These are phyloP conservation scores for Sporothrix phasma DNA, from an alignment of 2,329 filamentous ascomycete species.

Conservation along the genomic window DNA sequence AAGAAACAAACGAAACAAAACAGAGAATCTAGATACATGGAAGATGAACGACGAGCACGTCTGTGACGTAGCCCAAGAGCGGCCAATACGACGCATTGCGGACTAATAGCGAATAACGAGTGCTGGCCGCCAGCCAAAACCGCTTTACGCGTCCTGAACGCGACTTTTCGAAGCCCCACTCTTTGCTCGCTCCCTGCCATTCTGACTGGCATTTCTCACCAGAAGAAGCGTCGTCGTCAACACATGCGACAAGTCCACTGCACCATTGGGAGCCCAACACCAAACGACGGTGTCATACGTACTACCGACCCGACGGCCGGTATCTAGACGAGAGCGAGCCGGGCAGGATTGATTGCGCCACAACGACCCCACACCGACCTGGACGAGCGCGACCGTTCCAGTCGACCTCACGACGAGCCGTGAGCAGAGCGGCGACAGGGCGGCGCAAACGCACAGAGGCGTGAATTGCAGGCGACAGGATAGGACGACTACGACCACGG, in stretches of 20 bases:
- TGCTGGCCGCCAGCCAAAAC: background rate
- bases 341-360: background rate
- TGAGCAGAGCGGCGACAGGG: background rate
- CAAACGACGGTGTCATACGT: background rate
- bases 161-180: constrained; percentile 11
- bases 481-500: background rate
- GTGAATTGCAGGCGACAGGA: background rate
- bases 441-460: too few relatives aligned
- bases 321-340: background rate
- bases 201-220: background rate
- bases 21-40: too few relatives aligned
- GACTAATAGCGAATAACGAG: background rate
- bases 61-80: background rate
- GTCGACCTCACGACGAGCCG: background rate
- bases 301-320: background rate
- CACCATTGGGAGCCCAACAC: background rate
- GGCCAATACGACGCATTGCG: too few relatives aligned
- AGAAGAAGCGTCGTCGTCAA: background rate
- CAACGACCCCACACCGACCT: background rate
- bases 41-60: too few relatives aligned
- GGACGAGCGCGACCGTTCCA: background rate
- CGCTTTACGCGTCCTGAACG: constrained; percentile 15
- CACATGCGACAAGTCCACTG: background rate
- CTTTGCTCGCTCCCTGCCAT: background rate
- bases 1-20: too few relatives aligned